These are phyloP conservation scores for Cicer bijugum DNA, from an alignment of 306 rosid genomes.

Conservation along the genomic window DNA sequence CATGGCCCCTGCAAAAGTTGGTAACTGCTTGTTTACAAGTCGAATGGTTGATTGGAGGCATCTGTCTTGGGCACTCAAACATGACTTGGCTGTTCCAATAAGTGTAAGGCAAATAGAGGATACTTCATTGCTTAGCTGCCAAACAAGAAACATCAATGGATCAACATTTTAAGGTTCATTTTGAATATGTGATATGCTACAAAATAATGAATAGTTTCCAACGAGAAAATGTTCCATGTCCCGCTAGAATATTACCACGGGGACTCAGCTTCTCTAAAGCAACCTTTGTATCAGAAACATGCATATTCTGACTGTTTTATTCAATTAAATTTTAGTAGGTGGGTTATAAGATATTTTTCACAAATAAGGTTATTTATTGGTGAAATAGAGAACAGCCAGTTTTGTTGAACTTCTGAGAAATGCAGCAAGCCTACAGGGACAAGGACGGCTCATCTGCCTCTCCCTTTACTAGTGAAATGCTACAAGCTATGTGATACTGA, in stretches of 20 bases:
- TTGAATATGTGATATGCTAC: constrained; percentile 10
- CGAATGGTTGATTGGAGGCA: constrained; percentile 67
- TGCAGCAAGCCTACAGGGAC: neutral
- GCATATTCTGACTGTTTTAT: no score
- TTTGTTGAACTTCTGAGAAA: no score
- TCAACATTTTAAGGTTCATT: neutral
- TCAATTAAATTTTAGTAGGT: no score
- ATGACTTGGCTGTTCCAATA: constrained; percentile 71
- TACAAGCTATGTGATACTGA: neutral
- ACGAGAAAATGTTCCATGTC: constrained; percentile 3
- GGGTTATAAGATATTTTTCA: no score
- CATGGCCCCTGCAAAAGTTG: constrained; percentile 28
- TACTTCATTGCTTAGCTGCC: constrained; percentile 61
- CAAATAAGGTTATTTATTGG: no score
- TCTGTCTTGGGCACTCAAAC: constrained; percentile 61
- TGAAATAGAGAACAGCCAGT: no score
- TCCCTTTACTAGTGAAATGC: constrained; percentile 13
- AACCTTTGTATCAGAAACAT: no score
- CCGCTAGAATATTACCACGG: neutral
- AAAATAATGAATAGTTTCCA: constrained; percentile 8
- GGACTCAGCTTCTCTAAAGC: no score
- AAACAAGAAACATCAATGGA: constrained; percentile 23
- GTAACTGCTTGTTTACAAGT: constrained; percentile 51
- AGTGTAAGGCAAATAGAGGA: constrained; percentile 61
- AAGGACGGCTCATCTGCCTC: constrained; percentile 6